A percentile compares a stretch with the other conserved stretches of the same genome.
phyloP scores from a whole-genome alignment of 2,329 filamentous ascomycete species.

The Phyllosticta paracitricarpa region DNA sequence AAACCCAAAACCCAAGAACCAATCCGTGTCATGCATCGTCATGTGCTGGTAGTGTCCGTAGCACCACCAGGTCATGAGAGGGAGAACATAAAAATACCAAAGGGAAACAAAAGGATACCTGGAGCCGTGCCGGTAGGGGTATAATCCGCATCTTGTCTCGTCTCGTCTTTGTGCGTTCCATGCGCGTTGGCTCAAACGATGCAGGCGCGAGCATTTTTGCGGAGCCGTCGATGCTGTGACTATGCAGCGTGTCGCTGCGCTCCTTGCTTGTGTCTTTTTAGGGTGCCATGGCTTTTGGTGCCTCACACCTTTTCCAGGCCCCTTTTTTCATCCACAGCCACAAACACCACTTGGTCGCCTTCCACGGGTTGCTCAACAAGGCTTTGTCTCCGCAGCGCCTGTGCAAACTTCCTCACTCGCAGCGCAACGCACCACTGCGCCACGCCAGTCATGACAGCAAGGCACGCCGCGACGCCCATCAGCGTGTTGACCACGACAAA shows the following conservation, averaged over 20 bases:
- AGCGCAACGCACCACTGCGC: slow-evolving; percentile 27
- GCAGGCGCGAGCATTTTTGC: not conserved
- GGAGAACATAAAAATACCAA: not conserved
- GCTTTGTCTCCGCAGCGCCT: slow-evolving; percentile 11
- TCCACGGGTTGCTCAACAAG: not conserved
- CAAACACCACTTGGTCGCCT: not conserved
- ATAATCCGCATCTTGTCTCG: not conserved
- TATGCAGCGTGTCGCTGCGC: not conserved
- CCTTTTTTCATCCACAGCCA: not conserved
- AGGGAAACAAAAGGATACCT: not conserved
- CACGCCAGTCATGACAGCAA: slow-evolving; percentile 18
- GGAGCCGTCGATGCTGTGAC: not conserved
- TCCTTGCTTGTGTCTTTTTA: not conserved
- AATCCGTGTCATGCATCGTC: not conserved
- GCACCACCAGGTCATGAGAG: not conserved
- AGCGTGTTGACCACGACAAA: slow-evolving; percentile 17
- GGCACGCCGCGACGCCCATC: slow-evolving; percentile 16
- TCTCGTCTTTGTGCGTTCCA: not conserved
- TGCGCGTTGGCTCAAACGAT: not conserved
- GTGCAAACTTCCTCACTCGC: slow-evolving; percentile 21
- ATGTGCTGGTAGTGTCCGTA: not conserved
- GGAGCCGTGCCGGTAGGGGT: not conserved
- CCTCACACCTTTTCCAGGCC: not conserved
- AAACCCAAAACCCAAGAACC: not conserved
- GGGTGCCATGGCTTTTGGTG: not conserved